These are phyloP conservation scores for Backusella westeae DNA, from an alignment of 192 early-diverging fungal genomes.

Conservation along the genomic window DNA sequence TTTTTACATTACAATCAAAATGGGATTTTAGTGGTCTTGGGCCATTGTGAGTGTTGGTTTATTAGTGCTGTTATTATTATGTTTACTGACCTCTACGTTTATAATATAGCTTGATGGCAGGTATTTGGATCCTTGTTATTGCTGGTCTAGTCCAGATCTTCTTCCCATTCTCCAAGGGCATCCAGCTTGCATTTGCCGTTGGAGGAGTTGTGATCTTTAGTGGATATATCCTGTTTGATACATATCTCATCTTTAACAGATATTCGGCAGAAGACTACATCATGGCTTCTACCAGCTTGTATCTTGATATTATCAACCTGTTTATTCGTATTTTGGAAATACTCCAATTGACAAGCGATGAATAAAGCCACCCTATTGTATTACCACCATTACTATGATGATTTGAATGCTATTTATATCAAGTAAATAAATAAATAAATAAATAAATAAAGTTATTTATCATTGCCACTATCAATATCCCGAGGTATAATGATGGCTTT, in stretches of 20 bases:
- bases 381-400: background rate
- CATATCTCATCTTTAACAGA: conserved; percentile 63
- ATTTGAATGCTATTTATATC: background rate
- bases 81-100: conserved; percentile 15
- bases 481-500: too few species aligned
- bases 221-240: conserved; percentile 78
- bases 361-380: background rate
- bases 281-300: conserved; percentile 58
- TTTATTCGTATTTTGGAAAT: conserved; percentile 69
- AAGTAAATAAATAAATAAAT: too few species aligned
- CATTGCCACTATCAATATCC: too few species aligned
- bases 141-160: conserved; percentile 66
- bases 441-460: too few species aligned
- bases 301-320: conserved; percentile 76
- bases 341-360: conserved; percentile 22
- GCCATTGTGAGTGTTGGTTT: conserved; percentile 40
- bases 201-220: conserved; percentile 68
- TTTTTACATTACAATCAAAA: conserved; percentile 78
- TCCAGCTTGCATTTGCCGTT: conserved; percentile 60
- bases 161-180: conserved; percentile 60
- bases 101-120: conserved; percentile 47
- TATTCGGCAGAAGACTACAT: conserved; percentile 73
- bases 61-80: background rate
- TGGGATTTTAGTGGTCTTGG: conserved; percentile 66
- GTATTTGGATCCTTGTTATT: conserved; percentile 59